Percentiles rank a stretch among this genome's conserved stretches.
phyloP scores from a whole-genome alignment of 768 basidiomycete species.

The Gelatoporia subvermispora region DNA sequence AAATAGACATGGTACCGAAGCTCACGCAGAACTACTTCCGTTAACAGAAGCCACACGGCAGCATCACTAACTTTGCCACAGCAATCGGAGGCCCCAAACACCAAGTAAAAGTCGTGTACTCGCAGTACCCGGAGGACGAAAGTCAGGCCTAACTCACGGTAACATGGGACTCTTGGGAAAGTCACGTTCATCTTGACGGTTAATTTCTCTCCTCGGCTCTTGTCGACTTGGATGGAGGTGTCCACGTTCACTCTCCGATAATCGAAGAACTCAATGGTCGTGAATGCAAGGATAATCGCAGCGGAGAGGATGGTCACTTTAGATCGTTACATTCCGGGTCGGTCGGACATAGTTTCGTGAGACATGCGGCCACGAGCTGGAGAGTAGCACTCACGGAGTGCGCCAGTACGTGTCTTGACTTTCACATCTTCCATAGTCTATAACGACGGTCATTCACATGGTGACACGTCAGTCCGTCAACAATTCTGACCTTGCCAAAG shows the following conservation, averaged over 20 bases:
- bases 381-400: conserved; percentile 58
- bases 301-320: conserved; percentile 89
- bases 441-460: not conserved
- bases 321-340: not conserved
- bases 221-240: conserved; percentile 92
- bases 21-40: not conserved
- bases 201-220: conserved; percentile 90
- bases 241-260: conserved; percentile 84
- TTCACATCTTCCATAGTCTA: conserved; percentile 99
- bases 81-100: too few species aligned
- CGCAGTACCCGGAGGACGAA: not conserved
- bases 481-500: conserved; percentile 85
- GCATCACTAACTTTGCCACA: not conserved
- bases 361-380: not conserved
- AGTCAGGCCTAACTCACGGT: conserved; percentile 55
- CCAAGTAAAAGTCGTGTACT: not conserved
- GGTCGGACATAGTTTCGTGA: not conserved
- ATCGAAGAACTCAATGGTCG: conserved; percentile 92
- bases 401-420: conserved; percentile 94
- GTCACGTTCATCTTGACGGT: conserved; percentile 89
- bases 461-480: not conserved
- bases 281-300: conserved; percentile 88
- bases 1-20: not conserved
- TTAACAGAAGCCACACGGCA: not conserved
- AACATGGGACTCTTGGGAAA: conserved; percentile 96